Evolutionary conservation across 2,329 filamentous ascomycete genomes (phyloP).

Genomic region (Xenoacremonium recifei): DNA sequence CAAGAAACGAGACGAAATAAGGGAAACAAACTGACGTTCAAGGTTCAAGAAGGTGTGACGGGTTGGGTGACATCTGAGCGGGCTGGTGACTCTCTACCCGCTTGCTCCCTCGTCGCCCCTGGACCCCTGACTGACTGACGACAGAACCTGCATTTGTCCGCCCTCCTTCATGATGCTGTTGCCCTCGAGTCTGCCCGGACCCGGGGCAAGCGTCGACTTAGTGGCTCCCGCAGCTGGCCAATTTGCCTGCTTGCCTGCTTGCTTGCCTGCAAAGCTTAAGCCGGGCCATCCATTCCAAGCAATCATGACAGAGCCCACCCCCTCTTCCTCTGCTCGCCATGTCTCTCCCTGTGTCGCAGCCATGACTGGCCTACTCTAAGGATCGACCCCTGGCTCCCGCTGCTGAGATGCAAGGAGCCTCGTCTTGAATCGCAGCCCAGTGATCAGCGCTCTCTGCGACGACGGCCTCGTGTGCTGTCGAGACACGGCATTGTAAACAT

Average conservation of each 20-base stretch:
- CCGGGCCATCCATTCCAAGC: neutral
- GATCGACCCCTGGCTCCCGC: no score
- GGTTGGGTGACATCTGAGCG: neutral
- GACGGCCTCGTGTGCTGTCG: no score
- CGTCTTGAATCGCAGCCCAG: neutral
- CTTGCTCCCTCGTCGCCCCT: no score
- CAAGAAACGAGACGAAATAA: no score
- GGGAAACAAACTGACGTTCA: no score
- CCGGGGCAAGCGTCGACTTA: neutral
- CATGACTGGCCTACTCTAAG: no score
- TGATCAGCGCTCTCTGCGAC: neutral
- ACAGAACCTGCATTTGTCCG: neutral
- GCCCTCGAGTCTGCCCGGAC: neutral
- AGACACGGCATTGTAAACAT: neutral
- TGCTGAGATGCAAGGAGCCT: no score
- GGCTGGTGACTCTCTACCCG: neutral
- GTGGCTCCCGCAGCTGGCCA: neutral
- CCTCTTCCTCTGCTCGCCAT: neutral
- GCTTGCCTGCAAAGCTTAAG: slow-evolving; percentile 1
- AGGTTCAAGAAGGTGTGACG: no score
- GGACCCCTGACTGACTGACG: no score
- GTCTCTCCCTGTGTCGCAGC: neutral
- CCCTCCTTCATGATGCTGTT: neutral
- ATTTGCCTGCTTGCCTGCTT: no score
- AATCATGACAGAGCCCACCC: neutral